phyloP scores from a whole-genome alignment of 768 basidiomycete genomes.

The Trametes punicea region DNA sequence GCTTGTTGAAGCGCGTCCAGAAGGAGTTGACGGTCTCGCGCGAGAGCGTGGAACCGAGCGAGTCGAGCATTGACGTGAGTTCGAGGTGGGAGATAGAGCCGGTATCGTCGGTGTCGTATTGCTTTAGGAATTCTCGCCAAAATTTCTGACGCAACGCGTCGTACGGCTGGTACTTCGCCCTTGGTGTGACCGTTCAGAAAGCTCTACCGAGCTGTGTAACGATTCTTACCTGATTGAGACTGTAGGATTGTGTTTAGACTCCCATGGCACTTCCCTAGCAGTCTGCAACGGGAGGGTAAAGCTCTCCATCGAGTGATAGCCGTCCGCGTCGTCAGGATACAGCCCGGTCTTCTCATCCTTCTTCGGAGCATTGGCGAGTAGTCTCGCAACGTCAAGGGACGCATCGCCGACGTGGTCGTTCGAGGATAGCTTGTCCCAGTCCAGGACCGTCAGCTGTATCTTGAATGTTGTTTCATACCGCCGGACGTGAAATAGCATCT shows the following conservation, averaged over 20 bases:
- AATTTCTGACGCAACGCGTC: conserved; percentile 85
- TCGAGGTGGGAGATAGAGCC: conserved; percentile 75
- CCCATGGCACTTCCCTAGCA: conserved; percentile 65
- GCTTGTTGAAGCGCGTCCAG: conserved; percentile 69
- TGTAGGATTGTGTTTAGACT: conserved; percentile 64
- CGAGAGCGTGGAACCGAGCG: conserved; percentile 90
- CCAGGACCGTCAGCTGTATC: conserved; percentile 79
- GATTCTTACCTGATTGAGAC: conserved; percentile 59
- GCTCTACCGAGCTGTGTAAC: background rate
- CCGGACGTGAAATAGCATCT: conserved; percentile 91
- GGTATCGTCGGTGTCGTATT: conserved; percentile 89
- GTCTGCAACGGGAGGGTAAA: conserved; percentile 63
- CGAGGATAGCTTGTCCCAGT: conserved; percentile 92
- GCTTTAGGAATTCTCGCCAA: conserved; percentile 84
- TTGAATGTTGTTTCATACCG: conserved; percentile 79
- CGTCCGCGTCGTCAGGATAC: conserved; percentile 52
- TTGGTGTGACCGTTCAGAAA: conserved; percentile 29
- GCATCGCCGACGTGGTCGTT: conserved; percentile 90
- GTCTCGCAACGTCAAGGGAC: conserved; percentile 63
- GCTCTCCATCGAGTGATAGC: conserved; percentile 62
- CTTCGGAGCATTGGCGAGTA: conserved; percentile 48
- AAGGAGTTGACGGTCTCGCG: conserved; percentile 74
- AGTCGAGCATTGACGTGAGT: conserved; percentile 93
- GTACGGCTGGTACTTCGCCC: conserved; percentile 95
- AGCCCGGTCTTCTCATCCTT: conserved; percentile 52